Evolutionary conservation across 495 filamentous ascomycete species (phyloP), one percentile per base, ranked within the genome.

Genomic region (Trypethelium eluteriae): DNA sequence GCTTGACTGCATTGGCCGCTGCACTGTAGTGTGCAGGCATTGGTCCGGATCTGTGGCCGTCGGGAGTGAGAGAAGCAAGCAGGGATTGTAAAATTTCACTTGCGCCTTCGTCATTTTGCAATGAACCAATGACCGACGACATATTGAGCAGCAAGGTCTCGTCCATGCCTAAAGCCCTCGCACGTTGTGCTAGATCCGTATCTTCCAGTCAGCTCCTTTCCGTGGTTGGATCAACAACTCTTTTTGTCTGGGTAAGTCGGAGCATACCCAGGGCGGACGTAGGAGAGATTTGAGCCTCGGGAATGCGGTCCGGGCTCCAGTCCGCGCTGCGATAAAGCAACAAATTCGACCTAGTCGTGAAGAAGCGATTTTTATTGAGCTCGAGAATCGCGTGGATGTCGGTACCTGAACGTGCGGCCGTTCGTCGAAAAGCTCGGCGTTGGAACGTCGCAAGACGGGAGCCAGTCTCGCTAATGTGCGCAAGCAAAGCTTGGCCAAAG

Each of bases 181-280:
- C 67, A 16, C 74, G 74, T 36, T 63, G 65, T 62, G 77, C 71
- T 47, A 79, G 67, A n/a, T 71, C 70, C 39, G 77, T 78, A 35
- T 75, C 67, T 36, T 75, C 69, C 18, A 76, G 46, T 38, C 62
- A 39, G 38, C 35, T 68, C 59, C 71, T 53, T 35, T 72, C 70
- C 49, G 74, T 77, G 18, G 38, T 63, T 36, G 70, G 72, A 71
- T 79, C 71, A 36, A 66, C 35, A 12, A 62, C 65, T 1, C 49
- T 41, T 66, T 74, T 75, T 11, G 74, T 76, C 49, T 70, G 67
- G 62, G 38, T 38, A 35, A 79, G 39, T 14, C 75, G 73, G 32
- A 73, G 46, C 11, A 64, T 38, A 35, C 46, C 65, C 76, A 64
- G 6, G 57, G 0, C 32, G 73, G 76, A 32, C 39, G 25, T 9